Base-by-base conservation (phyloP, 2,329 filamentous ascomycete genomes). In the Penicillium decumbens region DNA sequence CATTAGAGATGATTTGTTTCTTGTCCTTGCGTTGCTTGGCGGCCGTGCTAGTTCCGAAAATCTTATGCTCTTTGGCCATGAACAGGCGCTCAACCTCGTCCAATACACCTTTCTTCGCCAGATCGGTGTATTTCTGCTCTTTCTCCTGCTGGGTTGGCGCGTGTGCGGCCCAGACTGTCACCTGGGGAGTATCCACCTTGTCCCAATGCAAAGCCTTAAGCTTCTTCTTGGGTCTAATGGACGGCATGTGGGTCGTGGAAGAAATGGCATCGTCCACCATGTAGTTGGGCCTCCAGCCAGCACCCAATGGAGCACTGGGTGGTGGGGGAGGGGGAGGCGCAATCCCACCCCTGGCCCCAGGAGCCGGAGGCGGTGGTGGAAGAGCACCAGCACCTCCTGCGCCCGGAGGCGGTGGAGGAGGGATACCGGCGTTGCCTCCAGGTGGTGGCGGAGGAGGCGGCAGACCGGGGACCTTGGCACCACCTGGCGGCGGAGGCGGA, bases 131-230 rank as follows among this genome's bases (percentile, higher is more conserved):
- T 71, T 96, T 96, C 72, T 95, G 89, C 73, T 98, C 93, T 65
- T 91, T 89, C 53, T 87, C 88, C 67, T 95, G 84, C 82, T n/a
- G 89, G 23, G 47, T 95, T 4, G 89, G 87, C 27, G 88, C 82
- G 69, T 95, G 89, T 6, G 83, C 80, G 29, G 90, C 91, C 92
- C 92, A 97, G 61, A 96, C 88, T 46, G 92, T 96, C 43, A 89
- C 87, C 67, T 93, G 84, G 20, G 90, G 88, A 45, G 88, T 82
- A 71, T 98, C 93, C 47, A 98, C 89, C 77, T 97, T 97, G 74
- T 98, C 93, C 92, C 93, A 97, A 75, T 98, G 93, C 60, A 98
- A 80, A 51, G 92, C 92, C 82, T 98, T 98, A 71, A 98, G 89
- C 79, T 97, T 98, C 83, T 95, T 97, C 81, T 96, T 97, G 20